Evolutionary conservation across 1,284 basidiomycete genomes (phyloP).

Genomic region (Marasmius tenuissimus): DNA sequence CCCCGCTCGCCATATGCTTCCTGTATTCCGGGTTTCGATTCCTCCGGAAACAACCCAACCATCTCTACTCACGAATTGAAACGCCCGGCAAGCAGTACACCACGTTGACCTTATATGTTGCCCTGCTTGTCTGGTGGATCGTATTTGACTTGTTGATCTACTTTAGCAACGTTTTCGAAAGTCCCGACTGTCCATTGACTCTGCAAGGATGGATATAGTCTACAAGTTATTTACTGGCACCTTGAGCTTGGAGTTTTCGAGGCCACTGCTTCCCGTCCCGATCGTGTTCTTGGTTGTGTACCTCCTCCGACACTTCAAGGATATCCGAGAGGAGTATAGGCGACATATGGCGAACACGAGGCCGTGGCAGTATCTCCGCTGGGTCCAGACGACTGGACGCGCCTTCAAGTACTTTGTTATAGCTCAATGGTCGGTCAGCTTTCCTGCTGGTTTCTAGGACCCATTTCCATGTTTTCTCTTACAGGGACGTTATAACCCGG

Average conservation of each 20-base stretch:
- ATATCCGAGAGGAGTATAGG: constrained; percentile 12
- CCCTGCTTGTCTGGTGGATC: constrained; percentile 7
- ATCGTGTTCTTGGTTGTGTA: constrained; percentile 11
- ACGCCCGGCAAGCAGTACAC: not conserved
- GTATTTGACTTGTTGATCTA: constrained; percentile 8
- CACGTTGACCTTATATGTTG: not conserved
- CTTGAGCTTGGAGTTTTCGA: constrained; percentile 1
- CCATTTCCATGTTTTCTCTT: not conserved
- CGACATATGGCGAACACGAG: constrained; percentile 11
- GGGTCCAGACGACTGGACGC: constrained; percentile 4
- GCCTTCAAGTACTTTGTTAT: constrained; percentile 8
- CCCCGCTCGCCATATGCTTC: constrained; percentile 12
- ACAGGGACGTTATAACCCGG: constrained; percentile 12
- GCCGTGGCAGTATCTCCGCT: constrained; percentile 7
- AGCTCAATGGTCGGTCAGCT: constrained; percentile 8
- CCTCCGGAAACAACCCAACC: constrained; percentile 3
- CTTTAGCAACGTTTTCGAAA: constrained; percentile 6
- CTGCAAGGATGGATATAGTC: constrained; percentile 6
- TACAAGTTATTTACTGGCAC: not conserved
- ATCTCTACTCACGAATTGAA: constrained; percentile 9
- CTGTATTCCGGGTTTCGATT: constrained; percentile 7
- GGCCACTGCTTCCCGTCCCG: not conserved
- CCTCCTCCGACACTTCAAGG: constrained; percentile 11
- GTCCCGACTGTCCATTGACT: not conserved
- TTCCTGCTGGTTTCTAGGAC: not conserved